Percentiles rank a stretch among this genome's conserved stretches.
Evolutionary conservation across 2,329 filamentous ascomycete genomes (phyloP).

Genomic region (Pestalotiopsis sp.): DNA sequence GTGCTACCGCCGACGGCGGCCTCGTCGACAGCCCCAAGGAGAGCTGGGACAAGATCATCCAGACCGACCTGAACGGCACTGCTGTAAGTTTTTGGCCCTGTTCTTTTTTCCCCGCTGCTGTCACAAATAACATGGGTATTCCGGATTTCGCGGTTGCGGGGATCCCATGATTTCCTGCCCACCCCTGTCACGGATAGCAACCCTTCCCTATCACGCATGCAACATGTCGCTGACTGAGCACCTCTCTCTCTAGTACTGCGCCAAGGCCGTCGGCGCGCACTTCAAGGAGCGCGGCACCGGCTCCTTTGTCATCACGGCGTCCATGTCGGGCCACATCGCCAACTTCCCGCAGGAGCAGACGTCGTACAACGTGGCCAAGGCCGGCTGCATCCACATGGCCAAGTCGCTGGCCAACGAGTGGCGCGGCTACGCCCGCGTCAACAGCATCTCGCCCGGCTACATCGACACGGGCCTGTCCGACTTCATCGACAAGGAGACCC

Average conservation of each 20-base stretch:
- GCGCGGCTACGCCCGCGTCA: constrained; percentile 64
- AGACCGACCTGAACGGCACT: constrained; percentile 64
- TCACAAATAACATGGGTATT: neutral
- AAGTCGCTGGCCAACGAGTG: constrained; percentile 58
- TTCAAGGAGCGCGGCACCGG: constrained; percentile 64
- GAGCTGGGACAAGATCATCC: constrained; percentile 62
- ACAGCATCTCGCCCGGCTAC: constrained; percentile 65
- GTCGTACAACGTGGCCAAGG: constrained; percentile 63
- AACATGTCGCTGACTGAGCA: neutral
- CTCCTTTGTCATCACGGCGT: constrained; percentile 66
- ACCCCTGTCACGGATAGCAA: neutral
- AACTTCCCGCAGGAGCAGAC: constrained; percentile 68
- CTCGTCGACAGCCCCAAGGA: constrained; percentile 57
- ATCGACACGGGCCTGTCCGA: constrained; percentile 46
- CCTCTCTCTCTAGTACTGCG: constrained; percentile 50
- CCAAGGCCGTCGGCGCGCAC: constrained; percentile 58
- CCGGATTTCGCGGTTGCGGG: neutral
- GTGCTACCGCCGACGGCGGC: constrained; percentile 59
- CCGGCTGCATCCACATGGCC: constrained; percentile 47
- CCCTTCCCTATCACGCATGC: neutral
- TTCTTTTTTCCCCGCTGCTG: neutral
- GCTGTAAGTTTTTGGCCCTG: constrained; percentile 39
- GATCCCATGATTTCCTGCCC: neutral
- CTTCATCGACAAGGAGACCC: constrained; percentile 41
- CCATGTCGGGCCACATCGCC: constrained; percentile 68